Evolutionary conservation across 176 grass and related monocot genomes (phyloP), one percentile per base, ranked within the genome.

Genomic region (Guadua angustifolia): DNA sequence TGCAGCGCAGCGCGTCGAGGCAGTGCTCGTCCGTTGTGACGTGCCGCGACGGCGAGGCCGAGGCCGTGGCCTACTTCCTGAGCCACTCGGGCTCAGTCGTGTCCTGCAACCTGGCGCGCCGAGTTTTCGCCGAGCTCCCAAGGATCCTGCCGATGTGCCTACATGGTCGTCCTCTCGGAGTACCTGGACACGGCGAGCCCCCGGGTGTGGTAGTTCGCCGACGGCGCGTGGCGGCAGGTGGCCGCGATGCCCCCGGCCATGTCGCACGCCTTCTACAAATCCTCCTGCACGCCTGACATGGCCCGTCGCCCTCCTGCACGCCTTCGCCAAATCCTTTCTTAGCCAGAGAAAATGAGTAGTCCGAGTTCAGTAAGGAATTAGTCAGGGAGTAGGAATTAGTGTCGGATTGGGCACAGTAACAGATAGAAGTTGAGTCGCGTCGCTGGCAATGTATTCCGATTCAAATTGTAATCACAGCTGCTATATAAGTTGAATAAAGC

Each of bases 191-290:
- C 93, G 4, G 83, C 97, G 10, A 99, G 88, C 87, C 70, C 94
- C 16, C 72, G 91, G 22, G 76, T 99, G 47, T 99, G 97, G 97
- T 89, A 90, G 78, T 88, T 87, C 86, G 71, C 45, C 32, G 43
- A 21, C 16, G 73, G 76, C 24, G 77, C 44, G 45, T 99, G 97
- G 97, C 53, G 78, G 25, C 97, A 99, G 74, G 93, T 86, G 11
- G 93, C 93, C 0, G 89, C 88, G 14, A 99, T 99, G 97, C 93
- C 97, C 5, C 88, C 97, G 11, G 39, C 93, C 36, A 86, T 99
- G 88, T 87, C 97, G 44, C 93, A 96, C 52, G 85, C 62, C 6
- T 92, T 95, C 53, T 83, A 81, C 3, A n/a, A n/a, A n/a, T n/a
- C n/a, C n/a, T n/a, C n/a, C n/a, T n/a, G n/a, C n/a, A n/a, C n/a